Percentiles rank a stretch among this genome's conserved stretches.
Evolutionary conservation across 1,139 yeast genomes (phyloP).

Genomic region (Debaryomycetaceae sp.): DNA sequence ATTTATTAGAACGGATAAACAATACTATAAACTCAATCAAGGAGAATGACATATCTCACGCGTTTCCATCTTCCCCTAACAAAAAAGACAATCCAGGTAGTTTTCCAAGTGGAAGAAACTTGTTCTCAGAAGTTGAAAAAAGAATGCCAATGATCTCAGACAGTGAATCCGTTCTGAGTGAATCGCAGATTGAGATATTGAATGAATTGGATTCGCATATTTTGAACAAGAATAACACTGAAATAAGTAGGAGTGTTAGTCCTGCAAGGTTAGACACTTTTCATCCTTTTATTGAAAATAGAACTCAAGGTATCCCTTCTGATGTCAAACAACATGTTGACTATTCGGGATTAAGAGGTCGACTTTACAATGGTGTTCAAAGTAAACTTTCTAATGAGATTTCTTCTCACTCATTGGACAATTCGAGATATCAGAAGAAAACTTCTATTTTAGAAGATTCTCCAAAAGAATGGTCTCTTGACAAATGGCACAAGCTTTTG

Average conservation of each 20-base stretch:
- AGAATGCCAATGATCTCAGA: background rate
- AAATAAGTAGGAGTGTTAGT: background rate
- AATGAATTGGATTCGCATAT: constrained; percentile 19
- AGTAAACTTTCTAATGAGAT: no score
- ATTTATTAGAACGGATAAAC: constrained; percentile 18
- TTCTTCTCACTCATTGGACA: background rate
- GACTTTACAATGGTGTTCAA: background rate
- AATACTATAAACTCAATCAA: constrained; percentile 13
- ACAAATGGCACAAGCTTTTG: constrained; percentile 23
- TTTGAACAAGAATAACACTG: background rate
- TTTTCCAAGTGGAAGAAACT: background rate
- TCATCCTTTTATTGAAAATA: background rate
- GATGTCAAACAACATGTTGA: background rate
- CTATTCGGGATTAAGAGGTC: background rate
- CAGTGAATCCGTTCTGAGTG: constrained; percentile 7
- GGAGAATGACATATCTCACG: constrained; percentile 8
- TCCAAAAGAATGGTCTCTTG: constrained; percentile 18
- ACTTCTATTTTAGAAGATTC: background rate
- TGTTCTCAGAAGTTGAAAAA: background rate
- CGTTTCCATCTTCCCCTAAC: background rate
- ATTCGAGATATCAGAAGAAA: constrained; percentile 1
- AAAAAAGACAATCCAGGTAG: background rate
- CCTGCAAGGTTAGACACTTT: background rate
- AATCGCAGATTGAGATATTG: constrained; percentile 16
- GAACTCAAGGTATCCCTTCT: background rate